These are phyloP conservation scores for Carex parvula DNA, from an alignment of 176 grass and related monocot species.

Conservation along the genomic window DNA sequence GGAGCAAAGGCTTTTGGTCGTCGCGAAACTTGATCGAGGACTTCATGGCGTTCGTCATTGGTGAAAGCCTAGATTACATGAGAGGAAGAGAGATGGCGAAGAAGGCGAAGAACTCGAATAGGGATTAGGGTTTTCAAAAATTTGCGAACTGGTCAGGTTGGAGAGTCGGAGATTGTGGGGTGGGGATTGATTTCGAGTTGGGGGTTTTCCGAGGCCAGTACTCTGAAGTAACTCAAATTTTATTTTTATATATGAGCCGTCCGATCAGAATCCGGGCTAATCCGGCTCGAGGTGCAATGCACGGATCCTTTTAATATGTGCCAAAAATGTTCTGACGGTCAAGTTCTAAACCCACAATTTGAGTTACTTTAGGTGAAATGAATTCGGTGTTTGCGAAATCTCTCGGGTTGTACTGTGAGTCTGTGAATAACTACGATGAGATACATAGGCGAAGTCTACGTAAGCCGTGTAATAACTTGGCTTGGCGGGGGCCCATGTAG, in stretches of 20 bases:
- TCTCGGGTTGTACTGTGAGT: background rate
- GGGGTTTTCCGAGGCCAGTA: background rate
- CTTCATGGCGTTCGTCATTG: conserved; percentile 48
- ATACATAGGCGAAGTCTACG: background rate
- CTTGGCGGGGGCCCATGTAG: background rate
- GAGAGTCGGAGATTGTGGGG: background rate
- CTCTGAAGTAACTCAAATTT: no score
- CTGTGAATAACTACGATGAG: background rate
- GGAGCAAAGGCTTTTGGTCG: conserved; percentile 58
- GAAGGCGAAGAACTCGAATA: background rate
- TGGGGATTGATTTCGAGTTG: background rate
- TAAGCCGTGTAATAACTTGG: background rate
- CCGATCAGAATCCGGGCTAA: background rate
- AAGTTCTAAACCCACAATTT: no score
- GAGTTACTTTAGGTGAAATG: no score
- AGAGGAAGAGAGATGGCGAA: background rate
- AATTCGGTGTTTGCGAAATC: no score
- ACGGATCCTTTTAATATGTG: no score
- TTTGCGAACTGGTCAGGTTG: background rate
- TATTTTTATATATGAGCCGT: no score
- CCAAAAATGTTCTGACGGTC: no score
- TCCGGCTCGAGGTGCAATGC: no score
- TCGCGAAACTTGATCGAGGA: conserved; percentile 83
- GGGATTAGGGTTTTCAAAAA: conserved; percentile 10
- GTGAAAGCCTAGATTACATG: background rate